These are phyloP conservation scores for Cocos nucifera DNA, from an alignment of 176 grass and related monocot genomes.

Conservation along the genomic window DNA sequence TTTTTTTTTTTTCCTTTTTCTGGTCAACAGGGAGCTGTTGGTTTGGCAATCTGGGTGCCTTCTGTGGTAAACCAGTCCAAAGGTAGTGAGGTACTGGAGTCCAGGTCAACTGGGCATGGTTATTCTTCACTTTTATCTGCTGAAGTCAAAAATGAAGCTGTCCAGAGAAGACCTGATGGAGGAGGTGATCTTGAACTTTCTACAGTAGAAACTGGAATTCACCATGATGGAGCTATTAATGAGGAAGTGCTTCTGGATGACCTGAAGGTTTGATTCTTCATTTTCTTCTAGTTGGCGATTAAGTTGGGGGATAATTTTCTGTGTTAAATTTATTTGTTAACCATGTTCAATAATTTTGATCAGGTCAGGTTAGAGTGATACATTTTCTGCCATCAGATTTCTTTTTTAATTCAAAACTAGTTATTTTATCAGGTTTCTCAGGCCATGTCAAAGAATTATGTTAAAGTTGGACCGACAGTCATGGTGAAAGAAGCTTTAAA, in stretches of 20 bases:
- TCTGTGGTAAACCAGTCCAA: constrained; percentile 74
- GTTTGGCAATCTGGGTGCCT: constrained; percentile 97
- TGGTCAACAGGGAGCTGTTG: constrained; percentile 84
- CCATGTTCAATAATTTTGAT: too few relatives aligned
- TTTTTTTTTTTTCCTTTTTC: constrained; percentile 15
- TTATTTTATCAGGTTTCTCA: constrained; percentile 61
- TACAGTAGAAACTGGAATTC: constrained; percentile 45
- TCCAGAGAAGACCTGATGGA: constrained; percentile 33
- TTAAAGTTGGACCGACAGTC: constrained; percentile 51
- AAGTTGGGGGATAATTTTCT: not conserved
- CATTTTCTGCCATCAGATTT: too few relatives aligned
- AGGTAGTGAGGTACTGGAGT: constrained; percentile 37
- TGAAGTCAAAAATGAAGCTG: constrained; percentile 44
- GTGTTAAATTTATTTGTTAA: too few relatives aligned
- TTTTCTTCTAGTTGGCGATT: not conserved
- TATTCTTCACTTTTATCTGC: constrained; percentile 64
- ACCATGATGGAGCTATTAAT: constrained; percentile 40
- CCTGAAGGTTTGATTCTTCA: constrained; percentile 59
- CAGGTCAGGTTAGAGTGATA: too few relatives aligned
- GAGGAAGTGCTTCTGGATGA: constrained; percentile 90
- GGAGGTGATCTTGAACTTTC: constrained; percentile 59
- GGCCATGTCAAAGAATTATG: constrained; percentile 76
- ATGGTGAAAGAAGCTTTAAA: constrained; percentile 55
- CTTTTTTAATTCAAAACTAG: too few relatives aligned
- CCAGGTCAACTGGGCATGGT: constrained; percentile 50